Evolutionary conservation across 2,329 filamentous ascomycete species (phyloP).

Genomic region (Hymenoscyphus albidus): DNA sequence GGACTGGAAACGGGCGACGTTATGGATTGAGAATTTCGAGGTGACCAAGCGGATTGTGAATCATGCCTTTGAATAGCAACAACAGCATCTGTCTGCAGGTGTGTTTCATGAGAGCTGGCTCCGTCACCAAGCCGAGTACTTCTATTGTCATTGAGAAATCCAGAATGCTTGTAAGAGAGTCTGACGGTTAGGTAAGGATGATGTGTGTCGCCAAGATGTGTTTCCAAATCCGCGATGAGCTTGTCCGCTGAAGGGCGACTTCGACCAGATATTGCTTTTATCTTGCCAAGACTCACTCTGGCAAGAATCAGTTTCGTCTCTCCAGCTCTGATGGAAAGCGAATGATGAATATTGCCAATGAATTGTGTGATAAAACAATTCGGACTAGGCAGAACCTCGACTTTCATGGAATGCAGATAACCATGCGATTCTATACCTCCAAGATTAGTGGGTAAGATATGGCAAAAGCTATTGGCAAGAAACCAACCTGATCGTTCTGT

Average conservation of each 20-base stretch:
- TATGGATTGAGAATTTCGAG: constrained; percentile 37
- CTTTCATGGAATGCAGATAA: constrained; percentile 29
- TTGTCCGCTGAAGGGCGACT: constrained; percentile 46
- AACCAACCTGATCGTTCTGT: constrained; percentile 7
- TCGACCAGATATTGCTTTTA: constrained; percentile 25
- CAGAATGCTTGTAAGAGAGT: constrained; percentile 54
- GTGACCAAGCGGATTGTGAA: constrained; percentile 49
- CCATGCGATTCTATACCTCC: constrained; percentile 20
- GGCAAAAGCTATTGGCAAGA: neutral
- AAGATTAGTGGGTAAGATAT: neutral
- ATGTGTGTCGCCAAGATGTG: constrained; percentile 48
- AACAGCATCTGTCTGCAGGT: constrained; percentile 49
- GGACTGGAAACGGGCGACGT: constrained; percentile 29
- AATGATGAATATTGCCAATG: constrained; percentile 29
- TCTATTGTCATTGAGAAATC: constrained; percentile 42
- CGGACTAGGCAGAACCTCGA: constrained; percentile 28
- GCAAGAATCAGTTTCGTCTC: constrained; percentile 33
- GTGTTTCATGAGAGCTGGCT: constrained; percentile 43
- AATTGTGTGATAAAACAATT: constrained; percentile 30
- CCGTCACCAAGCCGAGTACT: constrained; percentile 27
- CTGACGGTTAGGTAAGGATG: constrained; percentile 50
- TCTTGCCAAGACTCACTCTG: constrained; percentile 26
- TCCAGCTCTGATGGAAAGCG: constrained; percentile 23
- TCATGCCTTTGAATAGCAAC: constrained; percentile 50
- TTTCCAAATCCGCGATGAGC: constrained; percentile 56